phyloP scores from a whole-genome alignment of 352 stramenopile genomes.

The Globisporangium viniferum region DNA sequence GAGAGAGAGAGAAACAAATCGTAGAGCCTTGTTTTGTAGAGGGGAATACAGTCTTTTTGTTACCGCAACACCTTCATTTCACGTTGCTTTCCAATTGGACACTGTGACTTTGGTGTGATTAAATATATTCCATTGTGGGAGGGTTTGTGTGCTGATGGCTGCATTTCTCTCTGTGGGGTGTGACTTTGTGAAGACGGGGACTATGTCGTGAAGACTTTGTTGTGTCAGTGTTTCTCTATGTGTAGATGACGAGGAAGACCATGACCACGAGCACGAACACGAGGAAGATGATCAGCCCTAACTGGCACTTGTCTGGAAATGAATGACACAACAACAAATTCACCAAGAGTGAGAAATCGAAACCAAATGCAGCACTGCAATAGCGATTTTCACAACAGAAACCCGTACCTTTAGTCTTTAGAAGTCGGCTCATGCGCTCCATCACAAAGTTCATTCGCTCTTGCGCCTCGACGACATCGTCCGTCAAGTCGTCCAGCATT shows the following conservation, averaged over 20 bases:
- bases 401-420: slow-evolving; percentile 66
- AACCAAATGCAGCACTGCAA: not conserved
- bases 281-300: slow-evolving; percentile 73
- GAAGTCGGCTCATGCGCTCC: slow-evolving; percentile 63
- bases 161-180: not conserved
- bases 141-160: not conserved
- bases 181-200: not conserved
- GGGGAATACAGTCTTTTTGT: not conserved
- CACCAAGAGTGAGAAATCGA: not conserved
- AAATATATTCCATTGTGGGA: not conserved
- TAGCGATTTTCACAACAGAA: not conserved
- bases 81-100: not conserved
- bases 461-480: slow-evolving; percentile 71
- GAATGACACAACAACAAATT: slow-evolving; percentile 1
- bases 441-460: slow-evolving; percentile 86
- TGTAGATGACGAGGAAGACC: slow-evolving; percentile 84
- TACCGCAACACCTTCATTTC: not conserved
- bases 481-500: slow-evolving; percentile 71
- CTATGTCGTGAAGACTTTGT: not conserved
- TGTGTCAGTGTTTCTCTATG: slow-evolving; percentile 30
- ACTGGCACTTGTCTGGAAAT: slow-evolving; percentile 65
- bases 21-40: not conserved
- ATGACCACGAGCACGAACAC: slow-evolving; percentile 65
- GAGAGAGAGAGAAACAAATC: not conserved
- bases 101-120: not conserved